phyloP scores from a whole-genome alignment of 2,329 filamentous ascomycete genomes.

The Beauveria medogensis region DNA sequence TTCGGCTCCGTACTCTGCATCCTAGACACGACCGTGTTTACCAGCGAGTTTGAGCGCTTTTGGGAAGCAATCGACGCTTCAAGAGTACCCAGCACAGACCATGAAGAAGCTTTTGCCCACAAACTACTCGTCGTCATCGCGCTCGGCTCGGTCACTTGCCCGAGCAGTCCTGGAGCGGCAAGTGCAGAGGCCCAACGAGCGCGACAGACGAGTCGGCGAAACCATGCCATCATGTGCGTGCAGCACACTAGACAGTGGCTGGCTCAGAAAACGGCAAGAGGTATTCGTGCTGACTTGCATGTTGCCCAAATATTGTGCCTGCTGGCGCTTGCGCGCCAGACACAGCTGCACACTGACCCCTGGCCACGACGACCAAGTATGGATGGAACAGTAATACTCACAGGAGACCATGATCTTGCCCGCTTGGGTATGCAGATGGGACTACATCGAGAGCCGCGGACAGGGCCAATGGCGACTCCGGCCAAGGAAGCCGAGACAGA shows the following conservation, averaged over 20 bases:
- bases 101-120: slow-evolving; percentile 35
- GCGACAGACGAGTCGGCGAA: background rate
- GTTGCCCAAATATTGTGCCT: slow-evolving; percentile 24
- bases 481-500: slow-evolving; percentile 29
- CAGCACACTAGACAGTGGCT: slow-evolving; percentile 18
- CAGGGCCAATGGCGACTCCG: slow-evolving; percentile 31
- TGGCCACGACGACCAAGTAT: background rate
- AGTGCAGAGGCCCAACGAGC: background rate
- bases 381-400: slow-evolving; percentile 1
- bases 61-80: slow-evolving; percentile 23
- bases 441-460: slow-evolving; percentile 38
- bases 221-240: slow-evolving; percentile 17
- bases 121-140: slow-evolving; percentile 47
- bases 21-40: slow-evolving; percentile 44
- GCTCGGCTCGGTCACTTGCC: slow-evolving; percentile 35
- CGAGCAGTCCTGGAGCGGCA: background rate
- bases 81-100: slow-evolving; percentile 1
- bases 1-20: slow-evolving; percentile 45
- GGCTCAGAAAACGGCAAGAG: slow-evolving; percentile 5
- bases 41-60: slow-evolving; percentile 36
- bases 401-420: slow-evolving; percentile 12
- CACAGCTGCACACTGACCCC: slow-evolving; percentile 10
- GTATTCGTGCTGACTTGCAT: slow-evolving; percentile 6
- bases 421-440: slow-evolving; percentile 43
- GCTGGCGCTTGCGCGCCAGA: slow-evolving; percentile 20